Evolutionary conservation across 441 rosid species (phyloP), one percentile per base, ranked within the genome.

Genomic region (Iberis amara): DNA sequence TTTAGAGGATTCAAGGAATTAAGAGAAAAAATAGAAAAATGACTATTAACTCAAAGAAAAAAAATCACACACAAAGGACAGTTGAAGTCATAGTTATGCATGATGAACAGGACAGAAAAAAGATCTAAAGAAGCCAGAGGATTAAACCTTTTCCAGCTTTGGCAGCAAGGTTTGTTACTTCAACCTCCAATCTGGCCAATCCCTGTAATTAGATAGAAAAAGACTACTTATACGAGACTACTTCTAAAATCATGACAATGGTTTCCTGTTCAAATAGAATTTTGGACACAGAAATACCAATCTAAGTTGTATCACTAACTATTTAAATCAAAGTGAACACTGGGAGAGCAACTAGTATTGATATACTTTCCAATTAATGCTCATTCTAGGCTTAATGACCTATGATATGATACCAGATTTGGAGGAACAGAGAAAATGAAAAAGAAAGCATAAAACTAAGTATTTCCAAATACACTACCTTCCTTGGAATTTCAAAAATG

Each of bases 141-240:
- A 60, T 63, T 21, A 39, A 73, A 94, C 99, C 99, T 82, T 94
- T 94, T 70, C 99, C 99, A 68, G 99, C 99, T 72, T 85, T 94
- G 26, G 97, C 97, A 55, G 94, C 95, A 69, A 94, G 94, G 70
- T 94, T 94, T 58, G 99, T 94, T 59, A 94, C 96, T 80, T 94
- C 97, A 55, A 94, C 86, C 79, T 94, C 96, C 76, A 94, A 76
- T 74, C 81, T 89, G 8, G 97, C 95, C 27, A 47, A 68, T 44
- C 86, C 96, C 99, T 89, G 77, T 32, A 48, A 68, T 39, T 58
- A 56, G 58, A 31, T 5, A 5, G 7, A 2, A 41, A 60, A 48
- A 49, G 14, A 39, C 13, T 24, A 21, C 9, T 41, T 18, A 18
- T 18, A n/a, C n/a, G n/a, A 43, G 63, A 56, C 54, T 12, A 38